Evolutionary conservation across 108 stramenopile species (phyloP).

Genomic region (Cyclotella cryptica): DNA sequence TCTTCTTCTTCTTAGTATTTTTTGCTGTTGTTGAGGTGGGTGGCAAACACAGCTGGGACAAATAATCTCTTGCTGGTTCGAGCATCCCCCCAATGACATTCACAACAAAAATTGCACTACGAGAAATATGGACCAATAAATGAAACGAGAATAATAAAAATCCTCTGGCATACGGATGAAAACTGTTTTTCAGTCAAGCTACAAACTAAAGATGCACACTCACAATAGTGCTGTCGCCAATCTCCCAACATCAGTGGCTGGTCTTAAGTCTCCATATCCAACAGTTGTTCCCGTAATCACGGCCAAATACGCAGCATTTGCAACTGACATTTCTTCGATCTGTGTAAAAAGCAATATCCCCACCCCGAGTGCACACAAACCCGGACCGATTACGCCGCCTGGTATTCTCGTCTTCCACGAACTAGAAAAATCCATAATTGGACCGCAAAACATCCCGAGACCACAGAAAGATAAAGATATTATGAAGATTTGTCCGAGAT

Average conservation of each 20-base stretch:
- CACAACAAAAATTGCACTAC: slow-evolving; percentile 51
- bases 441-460: slow-evolving; percentile 68
- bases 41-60: slow-evolving; percentile 17
- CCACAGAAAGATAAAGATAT: slow-evolving; percentile 52
- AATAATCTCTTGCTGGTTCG: slow-evolving; percentile 30
- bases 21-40: background rate
- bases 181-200: background rate
- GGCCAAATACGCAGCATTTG: slow-evolving; percentile 58
- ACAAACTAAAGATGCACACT: background rate
- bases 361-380: slow-evolving; percentile 37
- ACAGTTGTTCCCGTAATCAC: slow-evolving; percentile 58
- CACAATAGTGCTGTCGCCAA: slow-evolving; percentile 51
- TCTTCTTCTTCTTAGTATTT: slow-evolving; percentile 8
- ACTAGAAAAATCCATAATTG: slow-evolving; percentile 55
- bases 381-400: slow-evolving; percentile 45
- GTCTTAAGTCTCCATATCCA: slow-evolving; percentile 57
- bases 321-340: slow-evolving; percentile 46
- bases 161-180: background rate
- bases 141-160: background rate
- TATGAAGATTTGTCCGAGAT: slow-evolving; percentile 53
- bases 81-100: slow-evolving; percentile 56
- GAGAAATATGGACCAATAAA: background rate
- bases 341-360: slow-evolving; percentile 44
- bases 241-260: slow-evolving; percentile 50
- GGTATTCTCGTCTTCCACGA: slow-evolving; percentile 58